Conservation (phyloP, 305 asterid species). For the Ruellia speciosa region DNA sequence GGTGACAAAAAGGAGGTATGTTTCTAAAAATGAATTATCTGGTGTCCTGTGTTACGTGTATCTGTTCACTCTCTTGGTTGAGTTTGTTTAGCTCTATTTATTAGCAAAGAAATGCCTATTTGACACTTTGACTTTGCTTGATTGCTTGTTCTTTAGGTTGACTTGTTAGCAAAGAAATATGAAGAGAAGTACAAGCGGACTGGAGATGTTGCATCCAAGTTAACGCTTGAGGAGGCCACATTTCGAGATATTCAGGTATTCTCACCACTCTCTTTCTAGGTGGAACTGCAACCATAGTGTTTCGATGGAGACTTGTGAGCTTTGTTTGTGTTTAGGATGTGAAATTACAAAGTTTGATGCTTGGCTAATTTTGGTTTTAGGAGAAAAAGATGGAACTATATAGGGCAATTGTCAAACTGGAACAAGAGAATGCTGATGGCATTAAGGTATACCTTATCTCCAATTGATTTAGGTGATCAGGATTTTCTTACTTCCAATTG, state of each 20-base stretch:
- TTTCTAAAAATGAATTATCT: slow-evolving; percentile 13
- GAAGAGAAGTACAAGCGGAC: slow-evolving; percentile 85
- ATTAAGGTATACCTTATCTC: slow-evolving; percentile 47
- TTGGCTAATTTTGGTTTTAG: slow-evolving; percentile 29
- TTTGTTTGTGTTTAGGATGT: slow-evolving; percentile 18
- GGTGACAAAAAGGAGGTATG: slow-evolving; percentile 77
- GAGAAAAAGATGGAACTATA: slow-evolving; percentile 92
- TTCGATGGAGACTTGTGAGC: slow-evolving; percentile 14
- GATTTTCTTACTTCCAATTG: slow-evolving; percentile 30
- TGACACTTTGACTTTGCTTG: slow-evolving; percentile 23
- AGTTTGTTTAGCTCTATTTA: background rate
- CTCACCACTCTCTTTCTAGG: slow-evolving; percentile 9
- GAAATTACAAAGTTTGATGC: slow-evolving; percentile 17
- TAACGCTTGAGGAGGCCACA: slow-evolving; percentile 90
- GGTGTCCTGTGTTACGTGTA: background rate
- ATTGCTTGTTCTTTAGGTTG: slow-evolving; percentile 52
- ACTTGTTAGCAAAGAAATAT: slow-evolving; percentile 68
- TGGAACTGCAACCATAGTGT: slow-evolving; percentile 12
- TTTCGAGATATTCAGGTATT: slow-evolving; percentile 94
- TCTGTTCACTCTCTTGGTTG: background rate
- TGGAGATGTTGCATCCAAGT: slow-evolving; percentile 94
- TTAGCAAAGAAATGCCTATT: slow-evolving; percentile 3
- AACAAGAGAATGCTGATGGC: slow-evolving; percentile 62
- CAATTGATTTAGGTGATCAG: slow-evolving; percentile 36
- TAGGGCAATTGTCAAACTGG: slow-evolving; percentile 70